Evolutionary conservation across 2,329 filamentous ascomycete genomes (phyloP), one percentile per base, ranked within the genome.

Genomic region (Epichloe sp.): DNA sequence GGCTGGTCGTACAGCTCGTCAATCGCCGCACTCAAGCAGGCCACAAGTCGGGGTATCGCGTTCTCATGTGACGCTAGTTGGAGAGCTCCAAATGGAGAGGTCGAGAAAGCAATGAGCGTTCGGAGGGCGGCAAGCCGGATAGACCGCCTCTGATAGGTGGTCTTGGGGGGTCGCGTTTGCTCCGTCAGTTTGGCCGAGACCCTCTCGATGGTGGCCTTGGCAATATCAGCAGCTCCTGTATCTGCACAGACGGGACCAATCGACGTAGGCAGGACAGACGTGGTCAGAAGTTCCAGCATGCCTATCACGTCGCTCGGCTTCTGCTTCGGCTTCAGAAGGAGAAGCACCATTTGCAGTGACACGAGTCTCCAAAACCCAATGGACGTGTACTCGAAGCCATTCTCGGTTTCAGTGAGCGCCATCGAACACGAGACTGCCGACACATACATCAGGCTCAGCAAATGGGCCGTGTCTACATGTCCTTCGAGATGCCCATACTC

Each of bases 31-130:
- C 70, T 72, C 14, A 80, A 63, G 4, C 85, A 80, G 26, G 81
- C 78, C 26, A 94, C 82, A 0, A 95, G 70, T 3, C 87, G 79
- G 1, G 86, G 88, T 15, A 95, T 79, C 12, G 82, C 81, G 41
- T 77, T 78, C 3, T 77, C 76, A 63, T 93, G 85, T 5, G 71
- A 69, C 0, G 84, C 85, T 8, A 96, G 74, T 44, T 85, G 78
- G 23, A 72, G 63, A 1, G 78, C 76, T 8, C 84, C 84, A 59
- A 85, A 79, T 0, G 75, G 67, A n/a, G 78, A 78, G 5, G 73
- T 69, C 1, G 79, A 77, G 62, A 89, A 83, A 2, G 76, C 71
- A n/a, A 75, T 70, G 14, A 84, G 67, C 2, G 80, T 74, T 44
- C 72, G 71, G 41, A 84, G 60, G 10, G 75, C 63, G 56, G 75